Conservation (phyloP, 768 basidiomycete species). For the Termitomyces sp. region DNA sequence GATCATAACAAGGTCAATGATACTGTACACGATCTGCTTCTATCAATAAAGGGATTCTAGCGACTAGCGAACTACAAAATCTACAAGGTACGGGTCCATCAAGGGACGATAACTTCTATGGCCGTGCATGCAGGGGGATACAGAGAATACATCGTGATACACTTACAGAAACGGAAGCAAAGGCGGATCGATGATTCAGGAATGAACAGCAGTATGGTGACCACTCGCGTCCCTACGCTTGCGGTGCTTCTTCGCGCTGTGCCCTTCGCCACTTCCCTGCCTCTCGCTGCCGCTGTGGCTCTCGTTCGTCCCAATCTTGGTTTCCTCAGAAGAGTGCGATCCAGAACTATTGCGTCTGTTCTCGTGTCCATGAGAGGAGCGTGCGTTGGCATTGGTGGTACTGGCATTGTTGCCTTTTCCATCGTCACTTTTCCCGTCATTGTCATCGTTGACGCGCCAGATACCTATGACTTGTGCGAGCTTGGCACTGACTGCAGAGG, state of each 20-base stretch:
- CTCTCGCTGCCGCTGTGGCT: background rate
- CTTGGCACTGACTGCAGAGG: slow-evolving; percentile 21
- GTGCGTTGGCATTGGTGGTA: background rate
- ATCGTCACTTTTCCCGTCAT: background rate
- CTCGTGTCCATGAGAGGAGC: background rate
- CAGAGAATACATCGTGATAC: background rate
- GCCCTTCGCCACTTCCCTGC: background rate
- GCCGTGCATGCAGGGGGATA: background rate
- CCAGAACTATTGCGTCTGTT: background rate
- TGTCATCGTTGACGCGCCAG: slow-evolving; percentile 17
- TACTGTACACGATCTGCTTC: background rate
- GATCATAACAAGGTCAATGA: no score
- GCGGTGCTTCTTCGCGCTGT: background rate
- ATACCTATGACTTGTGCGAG: slow-evolving; percentile 24
- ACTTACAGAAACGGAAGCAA: background rate
- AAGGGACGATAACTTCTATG: background rate
- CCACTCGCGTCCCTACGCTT: background rate
- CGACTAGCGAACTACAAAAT: background rate
- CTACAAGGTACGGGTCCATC: background rate
- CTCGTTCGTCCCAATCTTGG: background rate
- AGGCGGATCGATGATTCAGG: background rate
- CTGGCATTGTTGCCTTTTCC: background rate
- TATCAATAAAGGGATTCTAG: background rate
- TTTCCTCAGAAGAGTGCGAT: background rate
- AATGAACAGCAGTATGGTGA: background rate